Evolutionary conservation across 768 basidiomycete genomes (phyloP), one percentile per base, ranked within the genome.

Genomic region (Naganishia onofrii): DNA sequence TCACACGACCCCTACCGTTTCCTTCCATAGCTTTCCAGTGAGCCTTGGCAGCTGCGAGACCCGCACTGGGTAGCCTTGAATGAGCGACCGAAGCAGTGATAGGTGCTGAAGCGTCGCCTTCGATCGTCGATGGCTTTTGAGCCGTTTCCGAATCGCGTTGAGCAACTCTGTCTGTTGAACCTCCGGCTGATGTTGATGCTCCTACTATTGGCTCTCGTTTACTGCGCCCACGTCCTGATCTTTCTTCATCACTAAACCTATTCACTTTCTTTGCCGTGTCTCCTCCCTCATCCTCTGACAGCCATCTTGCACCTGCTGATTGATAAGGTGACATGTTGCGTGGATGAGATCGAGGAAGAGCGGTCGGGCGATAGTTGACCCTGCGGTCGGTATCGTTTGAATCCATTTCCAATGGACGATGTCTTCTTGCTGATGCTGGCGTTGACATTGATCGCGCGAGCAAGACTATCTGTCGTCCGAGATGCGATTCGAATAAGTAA

Each of bases 281-380:
- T 5, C 29, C 53, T 0, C 79, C 79, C 57, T 80, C 79, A 53
- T 79, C 79, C 51, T 79, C 79, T 15, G 76, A 77, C 36, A 80
- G 69, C 79, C 79, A 80, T 23, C 78, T 70, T n/a, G 66, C 26
- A 6, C 64, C 56, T 6, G 66, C 70, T 13, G 51, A 55, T 28
- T 38, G 56, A 26, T 51, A 52, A 5, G 67, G 60, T n/a, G 57
- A 58, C 34, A 51, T 65, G 63, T 70, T 64, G 26, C 69, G 58
- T 36, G 36, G 48, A 44, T 71, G 70, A 19, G 54, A 32, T 26
- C 52, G 34, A 19, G 70, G 70, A 1, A 71, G 51, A 31, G 70
- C 32, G 15, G 70, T 71, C 42, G 70, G 70, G 34, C 70, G 70
- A 64, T 71, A 71, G 42, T 71, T 68, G 32, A 63, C 32, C 34